Percentiles rank a stretch among this genome's conserved stretches.
phyloP scores from a whole-genome alignment of 164 flowering plant species.

The Paratinospora sagittata region DNA sequence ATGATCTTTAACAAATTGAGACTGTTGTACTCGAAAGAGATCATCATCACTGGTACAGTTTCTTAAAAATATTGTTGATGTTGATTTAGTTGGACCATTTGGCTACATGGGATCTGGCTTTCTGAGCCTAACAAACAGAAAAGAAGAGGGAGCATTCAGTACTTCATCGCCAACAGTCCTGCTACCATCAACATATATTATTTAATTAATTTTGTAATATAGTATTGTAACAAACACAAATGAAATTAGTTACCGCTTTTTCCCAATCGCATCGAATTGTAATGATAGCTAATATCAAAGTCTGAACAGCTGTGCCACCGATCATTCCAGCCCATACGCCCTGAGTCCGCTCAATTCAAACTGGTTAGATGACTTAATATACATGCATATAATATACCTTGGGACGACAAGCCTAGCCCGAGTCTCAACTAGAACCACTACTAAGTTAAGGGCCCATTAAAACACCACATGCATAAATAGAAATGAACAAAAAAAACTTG shows the following conservation, averaged over 20 bases:
- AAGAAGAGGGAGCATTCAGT: neutral
- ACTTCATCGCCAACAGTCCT: too few species aligned
- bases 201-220: too few species aligned
- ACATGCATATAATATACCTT: too few species aligned
- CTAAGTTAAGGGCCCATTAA: too few species aligned
- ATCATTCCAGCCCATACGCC: constrained; percentile 84
- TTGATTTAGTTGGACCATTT: neutral
- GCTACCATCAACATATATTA: too few species aligned
- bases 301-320: constrained; percentile 66
- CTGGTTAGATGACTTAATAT: neutral
- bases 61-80: too few species aligned
- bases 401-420: neutral
- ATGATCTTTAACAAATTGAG: too few species aligned
- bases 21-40: too few species aligned
- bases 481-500: neutral
- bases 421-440: neutral
- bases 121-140: neutral
- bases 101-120: neutral
- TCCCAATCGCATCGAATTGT: constrained; percentile 63
- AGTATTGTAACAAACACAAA: too few species aligned
- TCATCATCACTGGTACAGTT: too few species aligned
- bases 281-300: constrained; percentile 43
- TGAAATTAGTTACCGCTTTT: constrained; percentile 39
- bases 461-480: neutral
- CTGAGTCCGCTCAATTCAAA: constrained; percentile 20